A percentile compares a stretch with the other conserved stretches of the same genome.
Evolutionary conservation across 305 asterid species (phyloP).

Genomic region (Withania somnifera): DNA sequence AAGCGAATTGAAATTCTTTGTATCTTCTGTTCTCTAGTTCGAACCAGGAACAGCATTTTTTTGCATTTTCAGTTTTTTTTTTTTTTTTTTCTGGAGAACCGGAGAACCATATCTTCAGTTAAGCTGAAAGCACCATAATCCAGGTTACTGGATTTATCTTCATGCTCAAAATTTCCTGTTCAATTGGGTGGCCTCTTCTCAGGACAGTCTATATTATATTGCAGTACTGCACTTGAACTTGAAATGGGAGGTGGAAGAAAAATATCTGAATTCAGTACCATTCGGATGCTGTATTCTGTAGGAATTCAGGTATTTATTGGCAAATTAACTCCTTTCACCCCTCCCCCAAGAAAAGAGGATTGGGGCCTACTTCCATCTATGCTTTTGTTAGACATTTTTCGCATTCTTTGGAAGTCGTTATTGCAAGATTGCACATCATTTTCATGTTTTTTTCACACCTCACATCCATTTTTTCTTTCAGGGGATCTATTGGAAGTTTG

Average conservation of each 20-base stretch:
- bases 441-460: neutral
- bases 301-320: constrained; percentile 60
- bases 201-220: constrained; percentile 13
- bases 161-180: neutral
- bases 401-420: neutral
- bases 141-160: neutral
- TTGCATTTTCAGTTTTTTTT: neutral
- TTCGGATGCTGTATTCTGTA: constrained; percentile 69
- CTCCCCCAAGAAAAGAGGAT: neutral
- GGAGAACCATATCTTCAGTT: neutral
- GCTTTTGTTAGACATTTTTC: neutral
- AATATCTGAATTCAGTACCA: constrained; percentile 70
- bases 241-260: constrained; percentile 97
- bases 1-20: neutral
- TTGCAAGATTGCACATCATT: neutral
- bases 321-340: neutral
- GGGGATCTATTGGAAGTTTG: constrained; percentile 89
- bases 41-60: neutral
- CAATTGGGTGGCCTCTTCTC: neutral
- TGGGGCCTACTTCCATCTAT: neutral
- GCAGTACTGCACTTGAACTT: constrained; percentile 65
- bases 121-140: neutral
- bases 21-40: neutral
- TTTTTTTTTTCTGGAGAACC: neutral
- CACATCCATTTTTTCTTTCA: constrained; percentile 12